Evolutionary conservation across 2,329 filamentous ascomycete species (phyloP).

Genomic region (Mycogone perniciosa): DNA sequence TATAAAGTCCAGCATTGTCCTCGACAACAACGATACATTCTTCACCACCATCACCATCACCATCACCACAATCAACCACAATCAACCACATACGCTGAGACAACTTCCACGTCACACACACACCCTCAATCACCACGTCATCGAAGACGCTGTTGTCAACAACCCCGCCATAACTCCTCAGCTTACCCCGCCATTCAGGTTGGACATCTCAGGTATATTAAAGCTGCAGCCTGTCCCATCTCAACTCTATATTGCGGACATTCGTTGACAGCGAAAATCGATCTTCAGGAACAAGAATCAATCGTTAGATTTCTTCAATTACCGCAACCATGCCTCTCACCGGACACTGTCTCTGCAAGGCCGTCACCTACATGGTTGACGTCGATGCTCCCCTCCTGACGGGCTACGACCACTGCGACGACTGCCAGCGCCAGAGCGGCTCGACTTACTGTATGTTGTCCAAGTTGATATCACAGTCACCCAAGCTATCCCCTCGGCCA

Average conservation of each 20-base stretch:
- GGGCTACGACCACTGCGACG: conserved; percentile 66
- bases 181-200: conserved; percentile 4
- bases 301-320: background rate
- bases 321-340: conserved; percentile 52
- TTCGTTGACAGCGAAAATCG: background rate
- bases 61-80: background rate
- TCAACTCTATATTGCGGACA: no score
- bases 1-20: background rate
- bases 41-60: background rate
- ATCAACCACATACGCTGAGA: no score
- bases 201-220: background rate
- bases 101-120: conserved; percentile 1
- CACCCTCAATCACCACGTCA: conserved; percentile 11
- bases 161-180: conserved; percentile 10
- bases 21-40: background rate
- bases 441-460: conserved; percentile 58
- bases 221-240: no score
- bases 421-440: conserved; percentile 64
- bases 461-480: background rate
- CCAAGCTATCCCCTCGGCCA: background rate
- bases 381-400: conserved; percentile 46
- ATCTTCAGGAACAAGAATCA: background rate
- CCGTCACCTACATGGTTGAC: conserved; percentile 60
- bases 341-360: conserved; percentile 66
- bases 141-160: conserved; percentile 5